Evolutionary conservation across 495 filamentous ascomycete species (phyloP).

Genomic region (Aspergillus carlsbadensis): DNA sequence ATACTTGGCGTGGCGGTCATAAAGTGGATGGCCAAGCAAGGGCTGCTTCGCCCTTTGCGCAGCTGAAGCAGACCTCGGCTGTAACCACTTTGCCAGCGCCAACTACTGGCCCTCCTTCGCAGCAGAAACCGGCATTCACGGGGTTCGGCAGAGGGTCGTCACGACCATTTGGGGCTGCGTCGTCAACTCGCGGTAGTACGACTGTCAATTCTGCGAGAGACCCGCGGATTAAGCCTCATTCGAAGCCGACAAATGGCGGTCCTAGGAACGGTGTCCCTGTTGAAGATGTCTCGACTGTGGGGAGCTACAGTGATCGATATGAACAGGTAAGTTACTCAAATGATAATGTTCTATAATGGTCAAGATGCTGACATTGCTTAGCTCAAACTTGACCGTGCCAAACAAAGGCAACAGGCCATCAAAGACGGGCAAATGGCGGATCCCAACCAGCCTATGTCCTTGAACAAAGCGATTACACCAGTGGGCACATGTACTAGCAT

Average conservation of each 20-base stretch:
- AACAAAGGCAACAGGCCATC: constrained; percentile 68
- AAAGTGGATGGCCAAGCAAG: constrained; percentile 12
- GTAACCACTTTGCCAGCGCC: constrained; percentile 7
- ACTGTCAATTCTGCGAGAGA: constrained; percentile 15
- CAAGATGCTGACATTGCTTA: constrained; percentile 30
- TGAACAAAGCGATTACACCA: constrained; percentile 82
- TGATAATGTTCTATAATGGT: neutral
- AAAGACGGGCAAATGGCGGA: constrained; percentile 78
- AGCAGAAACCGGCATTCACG: constrained; percentile 23
- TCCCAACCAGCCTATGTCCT: constrained; percentile 75
- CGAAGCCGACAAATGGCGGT: constrained; percentile 11
- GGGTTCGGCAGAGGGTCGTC: constrained; percentile 18
- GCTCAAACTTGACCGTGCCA: constrained; percentile 67
- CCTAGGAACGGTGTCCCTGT: constrained; percentile 14
- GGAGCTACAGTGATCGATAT: constrained; percentile 41
- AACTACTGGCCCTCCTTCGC: constrained; percentile 19
- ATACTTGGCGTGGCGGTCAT: constrained; percentile 15
- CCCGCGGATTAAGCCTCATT: constrained; percentile 8
- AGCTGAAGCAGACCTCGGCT: constrained; percentile 25
- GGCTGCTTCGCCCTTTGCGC: constrained; percentile 33
- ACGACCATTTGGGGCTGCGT: constrained; percentile 14
- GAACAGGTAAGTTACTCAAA: constrained; percentile 37
- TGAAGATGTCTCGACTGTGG: constrained; percentile 25
- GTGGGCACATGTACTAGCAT: constrained; percentile 88
- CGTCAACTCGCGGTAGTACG: constrained; percentile 14